phyloP scores from a whole-genome alignment of 179 eudicot genomes.

The Spergularia azorica region DNA sequence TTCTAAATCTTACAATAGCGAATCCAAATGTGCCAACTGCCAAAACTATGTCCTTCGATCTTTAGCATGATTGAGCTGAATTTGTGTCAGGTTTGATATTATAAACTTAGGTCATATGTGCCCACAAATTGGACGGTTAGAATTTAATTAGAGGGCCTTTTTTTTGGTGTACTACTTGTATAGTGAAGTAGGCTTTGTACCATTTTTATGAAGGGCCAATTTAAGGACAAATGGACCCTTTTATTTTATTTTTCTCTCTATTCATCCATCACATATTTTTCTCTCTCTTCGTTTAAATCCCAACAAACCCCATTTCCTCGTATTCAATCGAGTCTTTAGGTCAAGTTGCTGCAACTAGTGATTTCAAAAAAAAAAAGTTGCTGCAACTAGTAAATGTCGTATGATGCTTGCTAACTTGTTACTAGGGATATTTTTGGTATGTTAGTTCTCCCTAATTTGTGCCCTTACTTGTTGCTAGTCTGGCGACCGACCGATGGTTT shows the following conservation, averaged over 20 bases:
- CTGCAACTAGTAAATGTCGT: constrained; percentile 15
- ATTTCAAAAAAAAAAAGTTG: no score
- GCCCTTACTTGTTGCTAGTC: not conserved
- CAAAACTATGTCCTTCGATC: constrained; percentile 14
- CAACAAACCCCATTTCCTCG: not conserved
- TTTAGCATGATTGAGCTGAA: constrained; percentile 3
- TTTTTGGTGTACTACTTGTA: not conserved
- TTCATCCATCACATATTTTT: not conserved
- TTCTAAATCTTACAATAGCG: not conserved
- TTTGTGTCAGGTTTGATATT: constrained; percentile 28
- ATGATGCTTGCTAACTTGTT: constrained; percentile 10
- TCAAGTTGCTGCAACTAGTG: no score
- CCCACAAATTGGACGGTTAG: constrained; percentile 29
- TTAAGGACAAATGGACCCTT: constrained; percentile 14
- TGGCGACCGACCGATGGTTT: not conserved
- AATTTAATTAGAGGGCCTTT: constrained; percentile 5
- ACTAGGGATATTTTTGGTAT: constrained; percentile 12
- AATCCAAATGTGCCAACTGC: constrained; percentile 22
- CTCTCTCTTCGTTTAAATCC: not conserved
- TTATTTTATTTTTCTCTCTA: not conserved
- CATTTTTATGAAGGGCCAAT: constrained; percentile 16
- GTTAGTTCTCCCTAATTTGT: not conserved
- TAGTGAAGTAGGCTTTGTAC: no score
- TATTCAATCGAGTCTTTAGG: not conserved
- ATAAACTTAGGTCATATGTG: constrained; percentile 17